A percentile compares a stretch with the other conserved stretches of the same genome.
phyloP scores from a whole-genome alignment of 331 rosid genomes.

The Quercus phellos region DNA sequence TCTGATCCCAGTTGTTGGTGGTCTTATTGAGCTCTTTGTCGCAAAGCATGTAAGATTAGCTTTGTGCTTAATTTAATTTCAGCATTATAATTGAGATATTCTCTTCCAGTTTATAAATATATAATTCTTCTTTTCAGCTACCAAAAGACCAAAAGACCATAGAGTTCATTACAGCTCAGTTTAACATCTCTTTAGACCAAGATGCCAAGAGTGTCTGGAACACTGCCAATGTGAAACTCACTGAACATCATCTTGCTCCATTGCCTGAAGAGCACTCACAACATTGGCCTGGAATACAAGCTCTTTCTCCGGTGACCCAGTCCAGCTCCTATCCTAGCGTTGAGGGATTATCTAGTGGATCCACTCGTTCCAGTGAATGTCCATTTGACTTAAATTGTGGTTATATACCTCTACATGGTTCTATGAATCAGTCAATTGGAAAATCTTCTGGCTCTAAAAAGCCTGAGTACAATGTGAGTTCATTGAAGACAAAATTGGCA shows the following conservation, averaged over 20 bases:
- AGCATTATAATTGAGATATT: conserved; percentile 3
- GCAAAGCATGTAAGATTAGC: conserved; percentile 42
- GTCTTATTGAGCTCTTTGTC: conserved; percentile 70
- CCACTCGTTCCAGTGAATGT: conserved; percentile 52
- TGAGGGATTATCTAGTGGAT: conserved; percentile 53
- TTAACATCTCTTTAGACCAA: conserved; percentile 37
- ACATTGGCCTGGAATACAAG: conserved; percentile 24
- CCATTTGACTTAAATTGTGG: conserved; percentile 28
- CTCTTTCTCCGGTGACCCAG: conserved; percentile 20
- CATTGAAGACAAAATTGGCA: conserved; percentile 24
- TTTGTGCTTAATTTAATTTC: neutral
- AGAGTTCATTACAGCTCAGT: conserved; percentile 45
- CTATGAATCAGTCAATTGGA: conserved; percentile 18
- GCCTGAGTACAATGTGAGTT: conserved; percentile 12
- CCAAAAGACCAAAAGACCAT: conserved; percentile 46
- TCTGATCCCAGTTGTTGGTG: conserved; percentile 60
- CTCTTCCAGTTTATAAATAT: neutral
- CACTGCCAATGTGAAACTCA: conserved; percentile 20
- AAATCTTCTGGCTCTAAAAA: conserved; percentile 21
- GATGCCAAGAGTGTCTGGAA: conserved; percentile 28
- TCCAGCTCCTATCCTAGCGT: conserved; percentile 41
- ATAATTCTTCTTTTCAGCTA: conserved; percentile 40
- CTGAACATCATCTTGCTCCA: conserved; percentile 19
- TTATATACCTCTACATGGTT: conserved; percentile 17
- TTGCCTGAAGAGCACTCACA: conserved; percentile 19